phyloP scores from a whole-genome alignment of 1,139 yeast species.

The Suhomyces panamericanus region DNA sequence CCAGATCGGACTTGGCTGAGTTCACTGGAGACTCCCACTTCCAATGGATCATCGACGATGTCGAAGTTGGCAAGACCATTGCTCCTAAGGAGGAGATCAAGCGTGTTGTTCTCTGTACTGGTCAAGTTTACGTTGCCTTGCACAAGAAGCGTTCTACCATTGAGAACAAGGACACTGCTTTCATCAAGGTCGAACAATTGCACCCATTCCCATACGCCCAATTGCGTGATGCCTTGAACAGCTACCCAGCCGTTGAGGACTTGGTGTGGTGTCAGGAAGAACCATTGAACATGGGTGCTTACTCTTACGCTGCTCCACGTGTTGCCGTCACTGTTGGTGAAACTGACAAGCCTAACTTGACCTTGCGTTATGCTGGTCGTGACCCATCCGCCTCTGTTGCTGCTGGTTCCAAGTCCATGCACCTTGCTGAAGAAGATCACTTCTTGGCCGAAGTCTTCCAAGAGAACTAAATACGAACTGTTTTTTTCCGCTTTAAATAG shows the following conservation, averaged over 20 bases:
- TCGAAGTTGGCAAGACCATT: slow-evolving; percentile 74
- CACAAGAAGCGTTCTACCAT: slow-evolving; percentile 81
- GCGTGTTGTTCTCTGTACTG: slow-evolving; percentile 80
- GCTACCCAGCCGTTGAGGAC: slow-evolving; percentile 82
- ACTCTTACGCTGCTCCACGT: slow-evolving; percentile 81
- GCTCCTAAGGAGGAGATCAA: slow-evolving; percentile 81
- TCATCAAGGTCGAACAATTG: slow-evolving; percentile 87
- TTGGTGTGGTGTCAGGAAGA: slow-evolving; percentile 98
- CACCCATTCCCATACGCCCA: slow-evolving; percentile 99
- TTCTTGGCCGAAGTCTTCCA: slow-evolving; percentile 79
- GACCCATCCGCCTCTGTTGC: slow-evolving; percentile 98
- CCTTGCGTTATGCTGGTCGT: slow-evolving; percentile 91
- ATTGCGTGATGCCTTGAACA: slow-evolving; percentile 77
- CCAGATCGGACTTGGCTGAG: slow-evolving; percentile 79
- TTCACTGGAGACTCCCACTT: slow-evolving; percentile 91
- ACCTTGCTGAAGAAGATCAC: slow-evolving; percentile 83
- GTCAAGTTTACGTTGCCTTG: slow-evolving; percentile 94
- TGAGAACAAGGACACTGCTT: slow-evolving; percentile 80
- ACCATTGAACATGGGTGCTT: slow-evolving; percentile 96
- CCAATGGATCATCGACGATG: slow-evolving; percentile 95
- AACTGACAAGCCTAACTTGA: slow-evolving; percentile 58
- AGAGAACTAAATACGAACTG: slow-evolving; percentile 13
- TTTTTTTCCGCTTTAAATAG: slow-evolving; percentile 2
- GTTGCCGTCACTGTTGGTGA: slow-evolving; percentile 70
- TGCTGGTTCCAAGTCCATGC: slow-evolving; percentile 92